Base-by-base conservation (phyloP, 2,329 filamentous ascomycete species). In the Fusarium sp. region DNA sequence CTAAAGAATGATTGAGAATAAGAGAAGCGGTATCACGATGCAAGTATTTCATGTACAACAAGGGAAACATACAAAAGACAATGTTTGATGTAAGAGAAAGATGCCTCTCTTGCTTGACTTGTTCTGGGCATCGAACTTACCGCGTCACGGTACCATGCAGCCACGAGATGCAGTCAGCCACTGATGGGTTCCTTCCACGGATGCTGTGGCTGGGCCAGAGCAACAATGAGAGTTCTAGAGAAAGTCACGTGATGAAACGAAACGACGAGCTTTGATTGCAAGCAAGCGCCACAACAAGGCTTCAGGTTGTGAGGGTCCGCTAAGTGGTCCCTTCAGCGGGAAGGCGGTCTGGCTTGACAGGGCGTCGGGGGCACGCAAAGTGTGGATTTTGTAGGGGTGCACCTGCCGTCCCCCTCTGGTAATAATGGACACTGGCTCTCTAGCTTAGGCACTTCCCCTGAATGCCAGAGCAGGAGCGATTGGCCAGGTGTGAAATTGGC, bases 401-500 rank as follows among this genome's bases (percentile, higher is more conserved):
- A 61, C 25, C 22, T 66, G 42, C 61, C 47, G 53, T 59, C 61
- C 64, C 47, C 55, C 47, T 51, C 58, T 64, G 48, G 56, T 41
- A 59, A 42, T 61, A 54, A 34, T 45, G 49, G 48, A 55, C 60
- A 57, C 56, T 70, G 64, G 68, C 65, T 51, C 61, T 67, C 54
- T 51, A 53, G 53, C 60, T 55, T 62, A 55, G 65, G 69, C 56
- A 61, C 68, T 70, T 73, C 75, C 75, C 75, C 75, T 77, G 75
- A 77, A 72, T 73, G 63, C 65, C 57, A 67, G 65, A 66, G 75
- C 65, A 77, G 67, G 75, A 74, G 63, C 76, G 74, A 77, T 76
- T 77, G 76, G 76, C 76, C 68, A 75, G 61, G 74, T 76, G 65
- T 59, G 76, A 77, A 77, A 77, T 77, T 77, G 75, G 70, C 75